These are phyloP conservation scores for Cucurbita maxima DNA, from an alignment of 306 rosid genomes.

Conservation along the genomic window DNA sequence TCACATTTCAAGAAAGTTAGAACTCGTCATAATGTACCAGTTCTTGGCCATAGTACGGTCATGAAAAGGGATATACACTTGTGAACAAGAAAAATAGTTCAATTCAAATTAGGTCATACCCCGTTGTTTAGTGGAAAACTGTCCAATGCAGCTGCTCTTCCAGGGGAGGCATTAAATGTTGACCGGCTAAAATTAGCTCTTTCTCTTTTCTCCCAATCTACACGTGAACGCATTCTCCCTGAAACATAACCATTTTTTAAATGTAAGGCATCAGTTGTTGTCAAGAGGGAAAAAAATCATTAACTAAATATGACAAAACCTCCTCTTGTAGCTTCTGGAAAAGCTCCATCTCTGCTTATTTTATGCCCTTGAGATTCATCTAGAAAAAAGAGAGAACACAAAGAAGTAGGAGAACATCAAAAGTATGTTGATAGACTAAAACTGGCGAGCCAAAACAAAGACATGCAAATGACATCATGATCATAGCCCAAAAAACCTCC, in stretches of 20 bases:
- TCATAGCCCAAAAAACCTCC: neutral
- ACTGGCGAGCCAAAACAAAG: neutral
- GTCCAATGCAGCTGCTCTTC: conserved; percentile 35
- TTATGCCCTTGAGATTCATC: conserved; percentile 59
- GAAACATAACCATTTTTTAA: neutral
- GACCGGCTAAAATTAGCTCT: conserved; percentile 51
- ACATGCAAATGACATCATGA: neutral
- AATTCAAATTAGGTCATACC: conserved; percentile 29
- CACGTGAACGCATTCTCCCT: conserved; percentile 66
- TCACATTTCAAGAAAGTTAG: neutral
- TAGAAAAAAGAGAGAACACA: conserved; percentile 11
- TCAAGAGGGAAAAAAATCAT: conserved; percentile 8
- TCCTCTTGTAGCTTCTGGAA: conserved; percentile 56
- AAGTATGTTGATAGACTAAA: neutral
- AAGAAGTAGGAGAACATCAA: neutral
- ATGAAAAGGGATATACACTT: conserved; percentile 4
- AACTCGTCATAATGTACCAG: neutral
- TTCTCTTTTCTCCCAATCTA: conserved; percentile 77
- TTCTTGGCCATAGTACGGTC: neutral
- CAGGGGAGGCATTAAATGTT: conserved; percentile 35
- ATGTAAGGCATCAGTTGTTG: conserved; percentile 8
- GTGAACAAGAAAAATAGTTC: neutral
- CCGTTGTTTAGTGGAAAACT: conserved; percentile 28
- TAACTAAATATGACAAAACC: conserved; percentile 27
- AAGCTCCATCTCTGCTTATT: conserved; percentile 41